Conservation (phyloP, 768 basidiomycete species). For the Hygrocybe coccinea region DNA sequence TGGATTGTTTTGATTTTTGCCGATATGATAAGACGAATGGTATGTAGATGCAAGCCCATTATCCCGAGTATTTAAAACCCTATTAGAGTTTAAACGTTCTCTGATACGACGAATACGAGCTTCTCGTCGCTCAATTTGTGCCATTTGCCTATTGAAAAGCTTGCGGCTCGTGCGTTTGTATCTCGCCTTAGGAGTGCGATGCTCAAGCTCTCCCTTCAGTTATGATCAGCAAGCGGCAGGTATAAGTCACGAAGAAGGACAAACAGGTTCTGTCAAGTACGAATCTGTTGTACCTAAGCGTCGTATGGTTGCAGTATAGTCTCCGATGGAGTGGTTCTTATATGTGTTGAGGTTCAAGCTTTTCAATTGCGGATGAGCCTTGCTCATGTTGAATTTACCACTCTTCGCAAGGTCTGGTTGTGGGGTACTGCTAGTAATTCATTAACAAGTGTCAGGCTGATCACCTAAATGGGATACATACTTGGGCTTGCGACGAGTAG, state of each 20-base stretch:
- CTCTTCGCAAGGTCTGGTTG: not conserved
- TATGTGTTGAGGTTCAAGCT: conserved; percentile 5
- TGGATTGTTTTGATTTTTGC: conserved; percentile 1
- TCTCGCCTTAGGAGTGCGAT: conserved; percentile 9
- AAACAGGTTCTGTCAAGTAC: not conserved
- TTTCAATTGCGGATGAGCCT: not conserved
- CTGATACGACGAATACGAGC: conserved; percentile 6
- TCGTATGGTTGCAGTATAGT: conserved; percentile 3
- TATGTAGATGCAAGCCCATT: not conserved
- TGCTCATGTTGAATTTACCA: not conserved
- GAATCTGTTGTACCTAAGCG: not conserved
- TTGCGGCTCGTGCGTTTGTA: conserved; percentile 11
- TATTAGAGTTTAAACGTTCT: not conserved
- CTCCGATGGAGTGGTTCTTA: conserved; percentile 7
- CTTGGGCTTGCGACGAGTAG: conserved; percentile 11
- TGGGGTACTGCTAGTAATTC: not conserved
- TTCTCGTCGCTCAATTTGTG: conserved; percentile 12
- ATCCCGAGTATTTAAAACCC: not conserved
- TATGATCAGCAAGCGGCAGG: not conserved
- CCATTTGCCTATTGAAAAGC: conserved; percentile 6
- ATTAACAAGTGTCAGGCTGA: not conserved
- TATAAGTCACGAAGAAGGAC: not conserved
- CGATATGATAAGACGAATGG: not conserved
- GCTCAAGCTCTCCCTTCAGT: conserved; percentile 16
- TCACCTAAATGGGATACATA: not conserved